These are phyloP conservation scores for Aspergillus fijiensis DNA, from an alignment of 2,329 filamentous ascomycete species.

Conservation along the genomic window DNA sequence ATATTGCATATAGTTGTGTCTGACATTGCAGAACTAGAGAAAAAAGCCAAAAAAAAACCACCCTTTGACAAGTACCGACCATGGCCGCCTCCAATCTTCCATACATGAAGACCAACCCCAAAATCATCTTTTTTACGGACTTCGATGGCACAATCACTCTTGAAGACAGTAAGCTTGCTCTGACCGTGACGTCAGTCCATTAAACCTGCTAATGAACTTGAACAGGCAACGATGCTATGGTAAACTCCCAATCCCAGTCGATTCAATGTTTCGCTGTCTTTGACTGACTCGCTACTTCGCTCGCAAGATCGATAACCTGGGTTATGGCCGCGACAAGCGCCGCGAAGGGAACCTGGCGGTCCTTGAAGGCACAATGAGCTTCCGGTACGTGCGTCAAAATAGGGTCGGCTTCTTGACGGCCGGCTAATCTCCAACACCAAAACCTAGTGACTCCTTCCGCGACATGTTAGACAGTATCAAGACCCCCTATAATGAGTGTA, in stretches of 20 bases:
- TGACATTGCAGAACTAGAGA: background rate
- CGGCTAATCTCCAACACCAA: slow-evolving; percentile 26
- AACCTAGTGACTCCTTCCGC: slow-evolving; percentile 70
- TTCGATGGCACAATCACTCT: slow-evolving; percentile 95
- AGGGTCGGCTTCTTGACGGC: background rate
- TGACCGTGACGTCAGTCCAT: background rate
- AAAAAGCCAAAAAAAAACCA: too few species aligned
- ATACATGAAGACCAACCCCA: slow-evolving; percentile 61
- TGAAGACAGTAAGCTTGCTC: slow-evolving; percentile 56
- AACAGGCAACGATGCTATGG: slow-evolving; percentile 65
- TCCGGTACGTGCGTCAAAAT: slow-evolving; percentile 56
- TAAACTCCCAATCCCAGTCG: slow-evolving; percentile 27
- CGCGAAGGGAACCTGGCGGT: slow-evolving; percentile 73
- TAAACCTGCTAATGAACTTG: slow-evolving; percentile 14
- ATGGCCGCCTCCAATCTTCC: slow-evolving; percentile 38
- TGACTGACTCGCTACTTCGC: slow-evolving; percentile 49
- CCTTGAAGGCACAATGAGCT: slow-evolving; percentile 67
- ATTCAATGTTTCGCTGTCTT: slow-evolving; percentile 7
- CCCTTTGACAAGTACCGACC: slow-evolving; percentile 3
- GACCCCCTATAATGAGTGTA: slow-evolving; percentile 77
- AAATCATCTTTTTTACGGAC: slow-evolving; percentile 98
- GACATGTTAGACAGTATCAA: slow-evolving; percentile 89
- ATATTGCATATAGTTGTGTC: background rate
- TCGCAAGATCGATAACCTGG: slow-evolving; percentile 81
- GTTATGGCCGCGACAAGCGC: slow-evolving; percentile 73